Conservation (phyloP, 805 yeast species). For the Barnettozyma siamensis region DNA sequence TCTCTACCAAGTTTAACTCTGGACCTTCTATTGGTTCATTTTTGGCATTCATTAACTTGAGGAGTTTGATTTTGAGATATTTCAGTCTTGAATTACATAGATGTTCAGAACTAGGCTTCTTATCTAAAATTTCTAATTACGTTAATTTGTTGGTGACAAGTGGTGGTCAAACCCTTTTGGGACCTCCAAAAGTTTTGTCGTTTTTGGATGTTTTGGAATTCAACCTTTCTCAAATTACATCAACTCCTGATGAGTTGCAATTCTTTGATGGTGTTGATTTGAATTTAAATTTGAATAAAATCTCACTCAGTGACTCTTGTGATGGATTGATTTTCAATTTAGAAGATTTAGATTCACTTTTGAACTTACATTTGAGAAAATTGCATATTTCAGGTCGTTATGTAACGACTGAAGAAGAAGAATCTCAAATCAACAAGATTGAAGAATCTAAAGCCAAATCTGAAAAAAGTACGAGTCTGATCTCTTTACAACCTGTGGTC, state of each 20-base stretch:
- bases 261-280: constrained; percentile 33
- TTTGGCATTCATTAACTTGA: constrained; percentile 52
- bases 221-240: constrained; percentile 38
- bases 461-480: constrained; percentile 11
- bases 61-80: constrained; percentile 58
- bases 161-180: constrained; percentile 42
- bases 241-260: constrained; percentile 16
- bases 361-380: constrained; percentile 25
- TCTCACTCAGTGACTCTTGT: constrained; percentile 26
- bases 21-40: constrained; percentile 45
- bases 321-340: constrained; percentile 37
- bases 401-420: constrained; percentile 16
- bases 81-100: constrained; percentile 70
- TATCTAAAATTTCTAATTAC: constrained; percentile 48
- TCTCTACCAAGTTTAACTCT: constrained; percentile 24
- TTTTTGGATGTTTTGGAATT: constrained; percentile 69
- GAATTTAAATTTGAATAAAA: constrained; percentile 36
- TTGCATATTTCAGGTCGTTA: constrained; percentile 18
- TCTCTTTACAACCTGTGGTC: constrained; percentile 14
- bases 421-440: constrained; percentile 12
- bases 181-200: constrained; percentile 61
- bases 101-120: constrained; percentile 38
- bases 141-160: constrained; percentile 47
- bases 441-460: constrained; percentile 15
- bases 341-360: constrained; percentile 32